A percentile compares a stretch with the other conserved stretches of the same genome.
phyloP scores from a whole-genome alignment of 163 green algal genomes.

The Scenedesmus sp. region DNA sequence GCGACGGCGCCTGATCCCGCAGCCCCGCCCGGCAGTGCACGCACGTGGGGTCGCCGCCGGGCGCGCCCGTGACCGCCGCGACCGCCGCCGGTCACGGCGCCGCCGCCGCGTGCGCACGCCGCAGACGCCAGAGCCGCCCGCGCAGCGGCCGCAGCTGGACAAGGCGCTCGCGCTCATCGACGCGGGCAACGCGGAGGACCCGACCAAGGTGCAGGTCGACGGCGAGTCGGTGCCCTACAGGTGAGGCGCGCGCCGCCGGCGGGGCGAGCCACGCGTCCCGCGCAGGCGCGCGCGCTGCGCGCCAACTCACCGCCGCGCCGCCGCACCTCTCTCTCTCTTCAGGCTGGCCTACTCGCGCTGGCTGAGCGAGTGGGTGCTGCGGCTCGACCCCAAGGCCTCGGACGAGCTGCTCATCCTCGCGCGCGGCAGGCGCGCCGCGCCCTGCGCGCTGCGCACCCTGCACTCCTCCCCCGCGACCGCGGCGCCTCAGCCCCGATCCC shows the following conservation, averaged over 20 bases:
- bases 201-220: slow-evolving; percentile 20
- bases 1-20: background rate
- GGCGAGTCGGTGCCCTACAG: slow-evolving; percentile 27
- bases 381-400: slow-evolving; percentile 57
- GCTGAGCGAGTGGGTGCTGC: slow-evolving; percentile 53
- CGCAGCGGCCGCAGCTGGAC: slow-evolving; percentile 21
- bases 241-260: background rate
- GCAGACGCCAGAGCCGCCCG: slow-evolving; percentile 37
- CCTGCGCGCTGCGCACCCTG: background rate
- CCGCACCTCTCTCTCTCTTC: slow-evolving; percentile 34
- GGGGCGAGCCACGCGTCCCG: background rate
- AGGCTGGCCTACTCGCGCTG: slow-evolving; percentile 55
- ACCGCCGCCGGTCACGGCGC: background rate
- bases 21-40: too few relatives aligned
- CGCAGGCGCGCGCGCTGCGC: background rate
- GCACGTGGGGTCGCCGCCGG: too few relatives aligned
- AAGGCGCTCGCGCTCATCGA: slow-evolving; percentile 34
- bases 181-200: slow-evolving; percentile 34
- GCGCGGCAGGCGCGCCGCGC: slow-evolving; percentile 15
- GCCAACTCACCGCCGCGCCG: slow-evolving; percentile 5
- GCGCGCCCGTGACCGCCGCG: background rate
- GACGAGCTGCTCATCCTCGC: slow-evolving; percentile 55
- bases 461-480: background rate
- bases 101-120: background rate
- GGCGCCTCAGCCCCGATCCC: background rate